These are phyloP conservation scores for Penicillium sp. DNA, from an alignment of 2,329 filamentous ascomycete genomes.

Conservation along the genomic window DNA sequence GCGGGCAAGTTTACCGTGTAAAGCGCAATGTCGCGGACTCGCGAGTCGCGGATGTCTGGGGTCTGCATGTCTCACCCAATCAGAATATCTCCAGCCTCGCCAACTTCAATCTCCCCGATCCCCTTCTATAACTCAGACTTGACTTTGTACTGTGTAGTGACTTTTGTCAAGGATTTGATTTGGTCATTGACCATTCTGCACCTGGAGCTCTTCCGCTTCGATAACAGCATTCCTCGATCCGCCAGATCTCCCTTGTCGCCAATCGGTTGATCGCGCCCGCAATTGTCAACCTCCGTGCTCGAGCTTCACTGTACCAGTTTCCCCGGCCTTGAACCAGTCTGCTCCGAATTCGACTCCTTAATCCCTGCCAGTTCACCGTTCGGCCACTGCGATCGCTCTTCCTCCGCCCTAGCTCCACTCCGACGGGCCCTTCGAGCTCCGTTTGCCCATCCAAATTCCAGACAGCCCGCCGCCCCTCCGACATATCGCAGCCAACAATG, in stretches of 20 bases:
- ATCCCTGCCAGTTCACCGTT: not conserved
- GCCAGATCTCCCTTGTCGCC: constrained; percentile 3
- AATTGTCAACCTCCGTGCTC: not conserved
- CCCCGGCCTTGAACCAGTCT: constrained; percentile 3
- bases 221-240: constrained; percentile 7
- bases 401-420: not conserved
- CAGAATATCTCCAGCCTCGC: constrained; percentile 21
- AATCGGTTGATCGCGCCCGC: constrained; percentile 4
- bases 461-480: constrained; percentile 6
- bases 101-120: constrained; percentile 13
- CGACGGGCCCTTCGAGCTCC: not conserved
- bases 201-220: not conserved
- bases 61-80: constrained; percentile 20
- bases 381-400: not conserved
- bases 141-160: not conserved
- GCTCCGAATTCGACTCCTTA: constrained; percentile 3
- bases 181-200: not conserved
- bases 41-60: constrained; percentile 16
- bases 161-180: not conserved
- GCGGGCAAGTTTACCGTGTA: constrained; percentile 2
- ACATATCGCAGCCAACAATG: constrained; percentile 14
- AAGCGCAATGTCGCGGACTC: constrained; percentile 8
- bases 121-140: constrained; percentile 5
- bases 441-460: not conserved
- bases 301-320: constrained; percentile 13